Percentiles rank a stretch among this genome's conserved stretches.
phyloP scores from a whole-genome alignment of 2,329 filamentous ascomycete genomes.

The Botrytis squamosa region DNA sequence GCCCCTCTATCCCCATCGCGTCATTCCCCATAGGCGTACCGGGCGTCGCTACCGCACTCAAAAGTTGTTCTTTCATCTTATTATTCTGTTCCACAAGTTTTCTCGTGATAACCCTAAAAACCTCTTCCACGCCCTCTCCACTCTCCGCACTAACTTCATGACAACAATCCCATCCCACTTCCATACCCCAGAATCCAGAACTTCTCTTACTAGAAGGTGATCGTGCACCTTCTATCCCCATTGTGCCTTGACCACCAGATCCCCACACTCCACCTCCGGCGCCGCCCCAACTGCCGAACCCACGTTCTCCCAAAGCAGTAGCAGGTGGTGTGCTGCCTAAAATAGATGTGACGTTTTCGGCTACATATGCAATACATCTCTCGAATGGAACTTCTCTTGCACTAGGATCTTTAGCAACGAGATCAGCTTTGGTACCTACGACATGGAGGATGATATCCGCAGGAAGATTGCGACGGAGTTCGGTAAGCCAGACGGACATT shows the following conservation, averaged over 20 bases:
- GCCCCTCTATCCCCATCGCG: slow-evolving; percentile 27
- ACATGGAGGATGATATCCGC: slow-evolving; percentile 80
- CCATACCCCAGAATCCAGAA: slow-evolving; percentile 84
- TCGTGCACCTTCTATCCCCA: slow-evolving; percentile 50
- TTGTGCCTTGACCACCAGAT: slow-evolving; percentile 20
- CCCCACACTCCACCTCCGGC: slow-evolving; percentile 16
- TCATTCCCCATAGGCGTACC: slow-evolving; percentile 40
- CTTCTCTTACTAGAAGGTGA: slow-evolving; percentile 64
- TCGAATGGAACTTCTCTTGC: slow-evolving; percentile 87
- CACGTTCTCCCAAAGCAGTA: slow-evolving; percentile 49
- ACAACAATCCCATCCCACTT: slow-evolving; percentile 94
- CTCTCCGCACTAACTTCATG: slow-evolving; percentile 95
- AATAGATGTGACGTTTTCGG: slow-evolving; percentile 80
- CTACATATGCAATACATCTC: slow-evolving; percentile 91
- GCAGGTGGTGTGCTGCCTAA: slow-evolving; percentile 65
- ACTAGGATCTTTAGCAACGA: slow-evolving; percentile 79
- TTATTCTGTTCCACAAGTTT: slow-evolving; percentile 75
- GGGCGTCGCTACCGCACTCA: slow-evolving; percentile 48
- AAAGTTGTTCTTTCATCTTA: slow-evolving; percentile 50
- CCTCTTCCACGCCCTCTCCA: slow-evolving; percentile 93
- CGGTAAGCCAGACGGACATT: slow-evolving; percentile 88
- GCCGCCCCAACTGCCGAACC: neutral
- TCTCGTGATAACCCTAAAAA: slow-evolving; percentile 86
- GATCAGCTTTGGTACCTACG: slow-evolving; percentile 91
- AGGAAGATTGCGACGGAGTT: slow-evolving; percentile 74